Percentiles rank a stretch among this genome's conserved stretches.
phyloP scores from a whole-genome alignment of 139 green algal species.

The Chlorella vulgaris region DNA sequence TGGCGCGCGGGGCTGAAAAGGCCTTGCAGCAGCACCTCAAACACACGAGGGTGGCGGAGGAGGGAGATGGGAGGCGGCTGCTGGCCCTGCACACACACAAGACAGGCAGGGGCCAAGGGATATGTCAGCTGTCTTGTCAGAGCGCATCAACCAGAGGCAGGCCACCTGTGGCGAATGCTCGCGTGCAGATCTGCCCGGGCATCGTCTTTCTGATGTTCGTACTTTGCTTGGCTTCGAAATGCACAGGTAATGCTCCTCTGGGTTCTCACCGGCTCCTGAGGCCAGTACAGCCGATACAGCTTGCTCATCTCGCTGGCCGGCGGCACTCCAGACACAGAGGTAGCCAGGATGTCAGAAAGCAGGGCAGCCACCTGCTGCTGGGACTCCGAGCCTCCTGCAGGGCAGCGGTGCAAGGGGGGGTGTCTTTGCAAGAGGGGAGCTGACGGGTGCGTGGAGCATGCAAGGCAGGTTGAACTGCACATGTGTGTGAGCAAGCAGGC shows the following conservation, averaged over 20 bases:
- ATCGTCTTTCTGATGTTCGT: too few relatives aligned
- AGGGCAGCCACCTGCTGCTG: constrained; percentile 16
- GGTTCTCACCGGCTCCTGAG: neutral
- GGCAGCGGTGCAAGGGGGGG: neutral
- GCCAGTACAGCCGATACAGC: constrained; percentile 45
- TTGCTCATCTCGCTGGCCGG: constrained; percentile 33
- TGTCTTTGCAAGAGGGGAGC: neutral
- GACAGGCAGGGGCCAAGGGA: neutral
- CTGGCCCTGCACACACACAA: neutral
- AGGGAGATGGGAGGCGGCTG: constrained; percentile 29
- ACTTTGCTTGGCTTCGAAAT: too few relatives aligned
- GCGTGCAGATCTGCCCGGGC: too few relatives aligned
- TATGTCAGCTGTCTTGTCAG: too few relatives aligned
- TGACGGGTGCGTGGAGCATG: neutral
- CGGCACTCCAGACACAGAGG: constrained; percentile 12
- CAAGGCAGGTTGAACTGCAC: neutral
- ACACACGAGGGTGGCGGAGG: constrained; percentile 50
- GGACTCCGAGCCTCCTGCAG: neutral
- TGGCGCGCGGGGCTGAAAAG: constrained; percentile 35
- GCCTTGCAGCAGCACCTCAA: constrained; percentile 43
- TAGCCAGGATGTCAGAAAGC: constrained; percentile 28
- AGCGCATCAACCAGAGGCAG: too few relatives aligned
- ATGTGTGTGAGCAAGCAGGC: neutral
- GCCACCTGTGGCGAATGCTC: too few relatives aligned
- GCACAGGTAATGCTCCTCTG: too few relatives aligned